These are phyloP conservation scores for Vairimorpha necatrix DNA, from an alignment of 371 early-diverging fungal genomes.

Conservation along the genomic window DNA sequence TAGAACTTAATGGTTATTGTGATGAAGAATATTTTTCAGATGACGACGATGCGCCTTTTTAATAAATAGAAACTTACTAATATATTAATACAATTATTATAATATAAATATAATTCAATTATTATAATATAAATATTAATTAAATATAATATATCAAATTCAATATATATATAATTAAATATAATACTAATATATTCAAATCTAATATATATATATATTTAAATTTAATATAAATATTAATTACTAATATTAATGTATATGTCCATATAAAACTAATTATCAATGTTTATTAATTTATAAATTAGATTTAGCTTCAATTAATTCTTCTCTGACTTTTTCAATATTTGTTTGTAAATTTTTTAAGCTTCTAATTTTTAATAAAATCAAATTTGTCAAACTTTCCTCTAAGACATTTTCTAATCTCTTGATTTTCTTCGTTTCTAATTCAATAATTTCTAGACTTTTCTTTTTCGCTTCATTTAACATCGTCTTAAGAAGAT, in stretches of 20 bases:
- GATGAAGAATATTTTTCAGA: conserved; percentile 42
- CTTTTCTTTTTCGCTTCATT: conserved; percentile 63
- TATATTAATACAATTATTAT: not conserved
- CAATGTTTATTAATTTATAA: no score
- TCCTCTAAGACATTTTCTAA: conserved; percentile 55
- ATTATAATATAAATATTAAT: no score
- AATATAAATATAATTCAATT: no score
- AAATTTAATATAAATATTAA: no score
- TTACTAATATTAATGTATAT: no score
- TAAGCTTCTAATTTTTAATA: conserved; percentile 54
- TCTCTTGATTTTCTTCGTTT: conserved; percentile 57
- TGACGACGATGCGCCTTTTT: conserved; percentile 43
- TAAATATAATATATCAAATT: no score
- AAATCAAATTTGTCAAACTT: conserved; percentile 53
- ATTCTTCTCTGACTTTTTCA: conserved; percentile 56
- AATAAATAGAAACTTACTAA: not conserved
- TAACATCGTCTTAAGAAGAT: conserved; percentile 20
- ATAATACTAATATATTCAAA: no score
- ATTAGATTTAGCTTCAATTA: conserved; percentile 7
- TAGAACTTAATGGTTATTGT: conserved; percentile 65
- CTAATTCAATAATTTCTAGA: conserved; percentile 50
- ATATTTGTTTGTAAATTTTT: conserved; percentile 42
- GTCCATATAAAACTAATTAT: no score
- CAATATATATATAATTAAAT: no score
- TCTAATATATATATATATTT: no score